Conservation (phyloP, 345 rosid genomes). For the Carallia pectinifolia region DNA sequence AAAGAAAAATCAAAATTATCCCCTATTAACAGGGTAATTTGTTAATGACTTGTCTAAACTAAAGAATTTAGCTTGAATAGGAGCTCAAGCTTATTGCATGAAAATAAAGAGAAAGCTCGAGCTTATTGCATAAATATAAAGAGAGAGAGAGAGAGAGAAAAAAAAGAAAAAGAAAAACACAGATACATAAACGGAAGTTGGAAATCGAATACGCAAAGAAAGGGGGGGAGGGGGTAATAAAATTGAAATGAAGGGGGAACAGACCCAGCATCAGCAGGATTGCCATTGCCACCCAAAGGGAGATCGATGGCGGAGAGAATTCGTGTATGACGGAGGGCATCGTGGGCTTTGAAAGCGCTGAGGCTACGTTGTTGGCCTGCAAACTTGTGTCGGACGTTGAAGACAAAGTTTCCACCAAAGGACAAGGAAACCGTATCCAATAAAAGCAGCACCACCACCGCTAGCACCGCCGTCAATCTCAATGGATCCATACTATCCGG, state of each 20-base stretch:
- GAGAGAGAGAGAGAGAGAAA: too few species aligned
- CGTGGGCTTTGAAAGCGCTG: constrained; percentile 57
- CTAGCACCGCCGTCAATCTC: constrained; percentile 22
- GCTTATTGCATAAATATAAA: too few species aligned
- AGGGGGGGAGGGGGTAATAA: too few species aligned
- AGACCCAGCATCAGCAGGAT: constrained; percentile 70
- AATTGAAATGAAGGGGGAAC: not conserved
- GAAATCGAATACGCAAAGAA: too few species aligned
- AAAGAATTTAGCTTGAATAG: too few species aligned
- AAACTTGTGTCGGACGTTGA: constrained; percentile 62
- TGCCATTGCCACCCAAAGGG: constrained; percentile 76
- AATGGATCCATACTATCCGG: constrained; percentile 34
- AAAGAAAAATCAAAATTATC: too few species aligned
- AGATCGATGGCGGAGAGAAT: constrained; percentile 60
- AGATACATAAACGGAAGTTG: too few species aligned
- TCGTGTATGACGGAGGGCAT: constrained; percentile 65
- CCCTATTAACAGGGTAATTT: too few species aligned
- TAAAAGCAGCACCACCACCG: constrained; percentile 28
- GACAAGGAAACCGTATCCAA: constrained; percentile 17
- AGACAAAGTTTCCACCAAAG: constrained; percentile 40
- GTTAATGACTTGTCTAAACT: too few species aligned
- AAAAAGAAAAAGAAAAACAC: too few species aligned
- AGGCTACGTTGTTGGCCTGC: constrained; percentile 46
- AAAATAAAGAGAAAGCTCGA: too few species aligned
- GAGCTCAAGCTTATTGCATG: too few species aligned